Evolutionary conservation across 1,284 basidiomycete species (phyloP), one percentile per base, ranked within the genome.

Genomic region (Marasmius oreades): DNA sequence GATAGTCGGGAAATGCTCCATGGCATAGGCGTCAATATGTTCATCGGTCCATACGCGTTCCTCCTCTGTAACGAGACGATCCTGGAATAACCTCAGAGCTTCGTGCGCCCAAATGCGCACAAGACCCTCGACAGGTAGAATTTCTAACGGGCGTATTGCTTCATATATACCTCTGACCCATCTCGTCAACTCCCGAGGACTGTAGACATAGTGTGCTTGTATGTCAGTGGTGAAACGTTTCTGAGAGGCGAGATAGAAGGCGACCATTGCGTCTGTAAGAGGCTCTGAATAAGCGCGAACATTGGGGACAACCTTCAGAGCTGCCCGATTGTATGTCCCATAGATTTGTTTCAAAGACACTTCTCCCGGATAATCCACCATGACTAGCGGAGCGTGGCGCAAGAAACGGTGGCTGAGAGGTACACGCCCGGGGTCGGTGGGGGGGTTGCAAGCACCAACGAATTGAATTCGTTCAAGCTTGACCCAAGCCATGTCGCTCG

Each of bases 351-450:
- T 97, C 69, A 99, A 80, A 8, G 97, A 99, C 12, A 95, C 78
- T 71, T 97, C 93, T 57, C 96, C 97, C 8, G 97, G 97, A 71
- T 99, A 99, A 70, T 99, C 97, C 55, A 99, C 97, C 96, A 99
- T 98, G 68, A 99, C 85, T n/a, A 99, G 80, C 0, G 97, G 97
- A 0, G 96, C 95, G 72, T 99, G 98, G 8, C 97, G 90, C 59
- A 99, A 80, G 86, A 99, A 99, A 61, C 97, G 87, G 70, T 97
- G 95, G 60, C 86, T 95, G 57, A 99, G 87, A 33, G 96, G 94
- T n/a, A 99, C 95, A 73, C 97, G 93, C 55, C 97, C 97, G 43
- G 97, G 95, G 76, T 99, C 97, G n/a, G 97, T 99, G 0, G 97
- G 98, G 22, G 97, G 97, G 69, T 99, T 99, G 75, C 97, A 99